Evolutionary conservation across 306 rosid species (phyloP).

Genomic region (Nissolia schottii): DNA sequence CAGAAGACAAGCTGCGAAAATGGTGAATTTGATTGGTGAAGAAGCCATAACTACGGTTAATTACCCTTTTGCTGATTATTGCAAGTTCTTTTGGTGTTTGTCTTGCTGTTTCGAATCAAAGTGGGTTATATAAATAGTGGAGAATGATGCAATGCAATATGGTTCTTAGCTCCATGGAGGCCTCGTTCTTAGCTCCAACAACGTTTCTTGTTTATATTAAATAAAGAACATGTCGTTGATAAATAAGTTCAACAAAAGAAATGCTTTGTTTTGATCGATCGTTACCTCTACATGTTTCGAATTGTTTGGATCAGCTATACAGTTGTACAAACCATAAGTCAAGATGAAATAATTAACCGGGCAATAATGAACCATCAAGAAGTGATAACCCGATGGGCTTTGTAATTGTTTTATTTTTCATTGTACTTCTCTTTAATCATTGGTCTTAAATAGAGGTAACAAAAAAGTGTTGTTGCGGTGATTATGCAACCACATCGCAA

Average conservation of each 20-base stretch:
- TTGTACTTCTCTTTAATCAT: not conserved
- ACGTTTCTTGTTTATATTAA: conserved; percentile 4
- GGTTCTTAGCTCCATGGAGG: not conserved
- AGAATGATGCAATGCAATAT: not conserved
- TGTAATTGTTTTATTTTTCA: not conserved
- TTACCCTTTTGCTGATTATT: not conserved
- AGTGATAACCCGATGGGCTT: not conserved
- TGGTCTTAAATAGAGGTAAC: too few species aligned
- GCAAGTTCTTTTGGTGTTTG: not conserved
- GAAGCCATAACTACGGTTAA: conserved; percentile 29
- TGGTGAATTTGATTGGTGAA: conserved; percentile 11
- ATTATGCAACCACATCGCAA: too few species aligned
- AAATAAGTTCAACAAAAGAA: not conserved
- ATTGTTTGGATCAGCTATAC: not conserved
- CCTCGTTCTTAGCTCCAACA: not conserved
- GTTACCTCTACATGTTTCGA: conserved; percentile 6
- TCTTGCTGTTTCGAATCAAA: conserved; percentile 9
- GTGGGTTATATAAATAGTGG: conserved; percentile 16
- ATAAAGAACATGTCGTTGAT: not conserved
- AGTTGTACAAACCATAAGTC: not conserved
- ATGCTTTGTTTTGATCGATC: conserved; percentile 25
- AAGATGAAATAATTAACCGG: not conserved
- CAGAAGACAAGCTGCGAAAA: conserved; percentile 36
- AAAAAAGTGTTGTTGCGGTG: too few species aligned
- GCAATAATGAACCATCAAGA: not conserved